Conservation (phyloP, 1,284 basidiomycete species). For the Fomitiporia mediterranea region DNA sequence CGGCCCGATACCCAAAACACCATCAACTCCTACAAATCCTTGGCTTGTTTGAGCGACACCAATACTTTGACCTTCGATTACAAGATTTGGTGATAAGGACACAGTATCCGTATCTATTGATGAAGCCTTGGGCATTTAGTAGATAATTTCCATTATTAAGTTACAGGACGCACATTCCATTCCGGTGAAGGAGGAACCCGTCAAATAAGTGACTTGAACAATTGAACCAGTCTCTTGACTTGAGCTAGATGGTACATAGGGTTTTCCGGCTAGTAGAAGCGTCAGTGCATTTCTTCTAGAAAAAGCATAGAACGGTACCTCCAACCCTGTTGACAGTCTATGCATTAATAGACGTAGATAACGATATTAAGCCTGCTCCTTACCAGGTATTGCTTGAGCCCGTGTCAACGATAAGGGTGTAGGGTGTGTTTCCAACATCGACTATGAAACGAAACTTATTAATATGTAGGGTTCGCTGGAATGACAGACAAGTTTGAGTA, state of each 20-base stretch:
- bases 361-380: too few relatives aligned
- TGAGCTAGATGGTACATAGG: conserved; percentile 12
- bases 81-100: conserved; percentile 29
- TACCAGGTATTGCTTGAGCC: conserved; percentile 23
- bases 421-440: conserved; percentile 18
- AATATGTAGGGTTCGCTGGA: neutral
- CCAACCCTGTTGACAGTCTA: too few relatives aligned
- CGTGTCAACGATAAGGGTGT: conserved; percentile 21
- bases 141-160: neutral
- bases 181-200: conserved; percentile 17
- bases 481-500: neutral
- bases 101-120: conserved; percentile 27
- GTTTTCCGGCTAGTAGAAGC: conserved; percentile 5
- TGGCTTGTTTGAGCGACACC: conserved; percentile 44
- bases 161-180: conserved; percentile 14
- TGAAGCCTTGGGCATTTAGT: neutral
- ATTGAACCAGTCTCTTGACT: conserved; percentile 10
- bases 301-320: too few relatives aligned
- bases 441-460: too few relatives aligned
- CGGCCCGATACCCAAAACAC: conserved; percentile 47
- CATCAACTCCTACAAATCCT: conserved; percentile 42
- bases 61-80: conserved; percentile 46
- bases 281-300: too few relatives aligned
- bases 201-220: conserved; percentile 19
- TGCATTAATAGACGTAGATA: too few relatives aligned